Percentiles rank a stretch among this genome's conserved stretches.
phyloP scores from a whole-genome alignment of 2,329 filamentous ascomycete genomes.

The Fusarium sp. region DNA sequence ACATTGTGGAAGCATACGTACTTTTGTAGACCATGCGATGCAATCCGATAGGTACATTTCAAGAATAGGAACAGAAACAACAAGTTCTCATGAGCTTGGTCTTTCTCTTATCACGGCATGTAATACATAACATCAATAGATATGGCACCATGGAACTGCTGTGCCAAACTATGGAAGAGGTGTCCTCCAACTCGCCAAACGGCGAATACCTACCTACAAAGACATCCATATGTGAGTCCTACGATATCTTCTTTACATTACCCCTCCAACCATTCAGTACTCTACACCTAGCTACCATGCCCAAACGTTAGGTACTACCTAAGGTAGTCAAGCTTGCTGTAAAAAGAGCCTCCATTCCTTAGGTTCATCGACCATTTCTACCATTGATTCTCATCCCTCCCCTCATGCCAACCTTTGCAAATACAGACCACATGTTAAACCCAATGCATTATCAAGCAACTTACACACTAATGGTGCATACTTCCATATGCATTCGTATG shows the following conservation, averaged over 20 bases:
- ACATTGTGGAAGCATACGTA: constrained; percentile 42
- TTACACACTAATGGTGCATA: constrained; percentile 6
- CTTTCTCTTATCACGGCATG: background rate
- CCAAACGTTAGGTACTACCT: background rate
- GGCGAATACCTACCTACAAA: background rate
- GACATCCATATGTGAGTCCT: background rate
- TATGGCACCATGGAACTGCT: background rate
- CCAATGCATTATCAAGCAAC: constrained; percentile 24
- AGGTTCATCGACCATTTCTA: constrained; percentile 6
- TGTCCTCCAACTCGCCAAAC: background rate
- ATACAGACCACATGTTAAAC: constrained; percentile 29
- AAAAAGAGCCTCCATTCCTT: constrained; percentile 24
- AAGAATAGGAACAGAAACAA: background rate
- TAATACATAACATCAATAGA: background rate
- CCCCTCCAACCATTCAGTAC: constrained; percentile 5
- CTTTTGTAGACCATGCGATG: constrained; percentile 8
- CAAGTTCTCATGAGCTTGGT: background rate
- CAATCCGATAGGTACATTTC: background rate
- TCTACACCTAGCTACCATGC: background rate
- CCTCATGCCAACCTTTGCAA: constrained; percentile 15
- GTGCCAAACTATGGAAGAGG: constrained; percentile 10
- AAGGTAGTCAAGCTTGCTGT: background rate
- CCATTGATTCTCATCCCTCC: background rate
- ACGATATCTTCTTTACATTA: constrained; percentile 1
- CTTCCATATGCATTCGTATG: constrained; percentile 7